Base-by-base conservation (phyloP, 495 filamentous ascomycete species). In the Letharia columbiana region DNA sequence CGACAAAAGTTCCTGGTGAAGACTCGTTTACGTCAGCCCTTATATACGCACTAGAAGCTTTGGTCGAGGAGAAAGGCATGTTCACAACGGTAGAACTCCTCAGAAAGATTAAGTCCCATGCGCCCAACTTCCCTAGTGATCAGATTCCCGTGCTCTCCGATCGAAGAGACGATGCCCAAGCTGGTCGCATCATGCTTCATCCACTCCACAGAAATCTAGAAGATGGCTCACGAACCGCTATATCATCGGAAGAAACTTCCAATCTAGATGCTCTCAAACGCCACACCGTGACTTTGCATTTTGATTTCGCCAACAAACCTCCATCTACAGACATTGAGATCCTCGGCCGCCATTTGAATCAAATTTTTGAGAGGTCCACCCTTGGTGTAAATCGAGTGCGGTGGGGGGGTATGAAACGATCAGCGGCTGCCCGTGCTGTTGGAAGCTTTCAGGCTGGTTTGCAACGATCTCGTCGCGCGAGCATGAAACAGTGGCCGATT, bases 41-140 rank as follows among this genome's bases (percentile, higher is more conserved):
- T 31, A 70, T 68, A 10, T 67, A 45, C 12, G 68, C 68, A 13
- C 33, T 72, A 5, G 42, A 59, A 17, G 23, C 4, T 2, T 40
- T 72, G n/a, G 50, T 56, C 17, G 33, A 63, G 13, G 63, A 65
- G n/a, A 60, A 57, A 23, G 59, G 68, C 17, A 63, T 66, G 9
- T 72, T 70, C 50, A 72, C 66, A 17, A 68, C 70, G 18, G 41
- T 66, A 4, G 66, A 72, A 2, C 66, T 72, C 11, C 56, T 67
- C 8, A 12, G 12, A 0, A 61, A 47, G 18, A 72, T 72, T 20
- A 68, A 62, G 39, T 0, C 15, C 5, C 20, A 62, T 9, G 70
- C 67, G 3, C 67, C 70, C 40, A 1, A 68, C 3, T 71, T 71
- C 56, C 67, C 70, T 0, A 66, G 68, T 13, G 61, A 66, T 18